Base-by-base conservation (phyloP, 225 moss, liverwort and hornwort species). In the Polytrichum formosum region DNA sequence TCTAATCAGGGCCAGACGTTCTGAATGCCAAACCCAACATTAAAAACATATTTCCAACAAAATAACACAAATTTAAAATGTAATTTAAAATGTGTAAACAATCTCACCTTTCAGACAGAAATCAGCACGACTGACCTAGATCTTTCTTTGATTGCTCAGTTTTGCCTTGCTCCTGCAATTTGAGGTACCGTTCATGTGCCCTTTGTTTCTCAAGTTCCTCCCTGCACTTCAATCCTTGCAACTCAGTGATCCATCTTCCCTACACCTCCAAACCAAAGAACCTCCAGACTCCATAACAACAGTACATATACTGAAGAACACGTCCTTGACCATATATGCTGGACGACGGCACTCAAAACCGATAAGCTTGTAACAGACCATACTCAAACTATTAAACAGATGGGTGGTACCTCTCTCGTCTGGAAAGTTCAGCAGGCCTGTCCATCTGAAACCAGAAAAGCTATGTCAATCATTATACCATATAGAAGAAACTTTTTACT, bases 71-170 rank as follows among this genome's bases (percentile, higher is more conserved):
- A 7, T 7, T 33, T n/a, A n/a, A n/a, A 33, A 8, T 8, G 33
- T 8, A 33, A 33, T 33, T 33, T 33, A 33, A 33, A 33, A 33
- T 33, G 1, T 33, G 33, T 8, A 33, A 33, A 33, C 33, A 6
- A 31, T 31, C 31, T 31, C 31, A 31, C 31, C 5, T 30, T 30
- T 0, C 6, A 30, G 6, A 30, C 6, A 6, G 46, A 16, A 6
- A 7, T 5, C 2, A 63, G 26, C 8, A 17, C n/a, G 1, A 67
- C 91, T 70, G 59, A 94, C 98, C 98, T 90, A 98, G 72, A 73
- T 98, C 98, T 77, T 98, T 98, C 82, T 91, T 92, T 7, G 98
- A 94, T 83, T 98, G 98, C 76, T 98, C 98, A 17, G 98, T 98
- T 70, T 98, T 98, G 66, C 98, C 98, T 83, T 98, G 98, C 80